phyloP scores from a whole-genome alignment of 441 rosid species.

The Capsella rubella region DNA sequence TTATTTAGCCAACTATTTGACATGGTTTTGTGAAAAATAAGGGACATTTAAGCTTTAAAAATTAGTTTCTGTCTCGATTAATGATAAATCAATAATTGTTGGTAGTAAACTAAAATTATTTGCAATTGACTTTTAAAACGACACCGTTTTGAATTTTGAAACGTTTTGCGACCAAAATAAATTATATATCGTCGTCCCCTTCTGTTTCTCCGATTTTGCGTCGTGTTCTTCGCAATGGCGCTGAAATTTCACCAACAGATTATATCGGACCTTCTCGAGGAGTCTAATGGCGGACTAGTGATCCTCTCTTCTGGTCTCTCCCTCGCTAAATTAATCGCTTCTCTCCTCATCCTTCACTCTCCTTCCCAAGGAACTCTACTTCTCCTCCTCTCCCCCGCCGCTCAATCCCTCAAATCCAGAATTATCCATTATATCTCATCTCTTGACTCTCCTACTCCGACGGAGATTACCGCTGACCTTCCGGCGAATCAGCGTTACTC shows the following conservation, averaged over 20 bases:
- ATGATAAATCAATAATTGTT: too few species aligned
- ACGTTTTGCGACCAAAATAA: neutral
- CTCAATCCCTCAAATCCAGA: constrained; percentile 71
- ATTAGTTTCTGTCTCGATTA: too few species aligned
- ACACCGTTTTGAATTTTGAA: too few species aligned
- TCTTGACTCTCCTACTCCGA: constrained; percentile 42
- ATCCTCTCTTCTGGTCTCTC: constrained; percentile 91
- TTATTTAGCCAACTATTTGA: too few species aligned
- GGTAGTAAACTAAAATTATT: too few species aligned
- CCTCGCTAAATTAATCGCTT: constrained; percentile 69
- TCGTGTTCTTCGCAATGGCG: constrained; percentile 51
- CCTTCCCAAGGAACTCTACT: constrained; percentile 80
- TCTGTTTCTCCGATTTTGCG: constrained; percentile 17
- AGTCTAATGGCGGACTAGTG: constrained; percentile 74
- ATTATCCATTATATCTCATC: constrained; percentile 56
- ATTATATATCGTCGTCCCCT: neutral
- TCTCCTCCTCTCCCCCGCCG: constrained; percentile 61
- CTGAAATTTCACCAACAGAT: constrained; percentile 83
- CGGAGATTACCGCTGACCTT: constrained; percentile 86
- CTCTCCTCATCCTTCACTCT: constrained; percentile 77
- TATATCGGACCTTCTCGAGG: constrained; percentile 78
- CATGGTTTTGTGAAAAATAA: too few species aligned
- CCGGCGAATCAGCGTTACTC: constrained; percentile 77
- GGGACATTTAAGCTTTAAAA: too few species aligned
- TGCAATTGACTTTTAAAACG: too few species aligned